These are phyloP conservation scores for Microglena sp. DNA, from an alignment of 139 green algal species.

Conservation along the genomic window DNA sequence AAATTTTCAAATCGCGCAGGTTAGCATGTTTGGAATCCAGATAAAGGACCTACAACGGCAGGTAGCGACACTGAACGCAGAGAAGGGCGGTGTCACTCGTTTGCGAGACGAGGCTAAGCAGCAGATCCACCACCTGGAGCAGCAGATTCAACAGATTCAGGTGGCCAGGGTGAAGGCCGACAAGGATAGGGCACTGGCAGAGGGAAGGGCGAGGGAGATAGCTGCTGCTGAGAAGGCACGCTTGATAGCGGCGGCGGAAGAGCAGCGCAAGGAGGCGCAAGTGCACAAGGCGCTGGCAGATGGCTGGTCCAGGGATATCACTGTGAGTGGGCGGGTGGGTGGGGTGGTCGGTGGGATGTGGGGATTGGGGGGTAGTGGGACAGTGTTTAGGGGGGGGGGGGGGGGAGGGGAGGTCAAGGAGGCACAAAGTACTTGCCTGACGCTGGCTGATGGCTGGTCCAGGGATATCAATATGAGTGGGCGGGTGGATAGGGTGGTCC, in stretches of 20 bases:
- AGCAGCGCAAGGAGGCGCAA: not conserved
- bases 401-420: too few relatives aligned
- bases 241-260: not conserved
- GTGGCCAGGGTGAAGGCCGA: slow-evolving; percentile 7
- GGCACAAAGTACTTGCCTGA: too few relatives aligned
- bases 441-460: too few relatives aligned
- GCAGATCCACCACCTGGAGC: not conserved
- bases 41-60: slow-evolving; percentile 3
- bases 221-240: not conserved
- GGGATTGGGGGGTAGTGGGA: too few relatives aligned
- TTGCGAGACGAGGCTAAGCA: slow-evolving; percentile 5
- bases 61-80: not conserved
- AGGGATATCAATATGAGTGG: too few relatives aligned
- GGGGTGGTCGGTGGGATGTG: too few relatives aligned
- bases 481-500: too few relatives aligned
- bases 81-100: not conserved
- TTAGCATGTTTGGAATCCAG: too few relatives aligned
- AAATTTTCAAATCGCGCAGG: too few relatives aligned
- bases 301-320: not conserved
- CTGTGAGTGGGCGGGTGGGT: too few relatives aligned
- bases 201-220: slow-evolving; percentile 1
- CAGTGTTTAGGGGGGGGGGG: too few relatives aligned
- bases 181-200: not conserved
- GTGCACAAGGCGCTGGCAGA: slow-evolving; percentile 3
- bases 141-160: not conserved